Percentiles rank a stretch among this genome's conserved stretches.
phyloP scores from a whole-genome alignment of 805 yeast genomes.

The Huiozyma sinensis region DNA sequence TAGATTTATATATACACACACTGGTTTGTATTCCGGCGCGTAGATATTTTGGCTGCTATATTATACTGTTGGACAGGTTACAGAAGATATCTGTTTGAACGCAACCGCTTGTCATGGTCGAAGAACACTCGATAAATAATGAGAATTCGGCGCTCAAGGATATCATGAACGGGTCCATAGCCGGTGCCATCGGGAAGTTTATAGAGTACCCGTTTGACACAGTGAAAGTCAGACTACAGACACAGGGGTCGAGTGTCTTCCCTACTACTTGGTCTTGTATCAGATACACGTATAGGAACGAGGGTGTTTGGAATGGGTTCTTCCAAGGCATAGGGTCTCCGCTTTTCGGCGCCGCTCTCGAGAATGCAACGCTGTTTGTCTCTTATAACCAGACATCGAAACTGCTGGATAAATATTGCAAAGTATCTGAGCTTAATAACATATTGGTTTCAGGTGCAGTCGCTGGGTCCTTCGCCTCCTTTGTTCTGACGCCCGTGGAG shows the following conservation, averaged over 20 bases:
- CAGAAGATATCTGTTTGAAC: no score
- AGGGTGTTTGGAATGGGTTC: conserved; percentile 64
- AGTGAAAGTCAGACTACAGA: conserved; percentile 74
- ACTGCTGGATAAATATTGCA: conserved; percentile 19
- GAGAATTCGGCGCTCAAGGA: conserved; percentile 24
- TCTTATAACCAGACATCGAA: conserved; percentile 43
- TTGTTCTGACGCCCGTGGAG: conserved; percentile 85
- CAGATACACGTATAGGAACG: conserved; percentile 45
- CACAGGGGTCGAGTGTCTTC: conserved; percentile 53
- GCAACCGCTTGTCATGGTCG: no score
- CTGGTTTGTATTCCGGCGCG: no score
- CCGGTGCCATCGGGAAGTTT: conserved; percentile 78
- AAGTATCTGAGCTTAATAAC: conserved; percentile 22
- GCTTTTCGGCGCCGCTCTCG: conserved; percentile 80
- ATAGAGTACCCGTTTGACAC: conserved; percentile 93
- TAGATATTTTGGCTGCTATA: no score
- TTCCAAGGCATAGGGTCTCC: conserved; percentile 77
- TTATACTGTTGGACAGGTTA: no score
- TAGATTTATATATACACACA: no score
- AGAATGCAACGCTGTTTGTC: conserved; percentile 70
- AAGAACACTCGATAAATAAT: neutral
- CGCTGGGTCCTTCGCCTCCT: conserved; percentile 75
- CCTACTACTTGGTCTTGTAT: conserved; percentile 59
- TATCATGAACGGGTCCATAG: conserved; percentile 31
- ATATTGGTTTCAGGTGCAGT: conserved; percentile 64